phyloP scores from a whole-genome alignment of 192 early-diverging fungal genomes.

The Backusella morwellensis region DNA sequence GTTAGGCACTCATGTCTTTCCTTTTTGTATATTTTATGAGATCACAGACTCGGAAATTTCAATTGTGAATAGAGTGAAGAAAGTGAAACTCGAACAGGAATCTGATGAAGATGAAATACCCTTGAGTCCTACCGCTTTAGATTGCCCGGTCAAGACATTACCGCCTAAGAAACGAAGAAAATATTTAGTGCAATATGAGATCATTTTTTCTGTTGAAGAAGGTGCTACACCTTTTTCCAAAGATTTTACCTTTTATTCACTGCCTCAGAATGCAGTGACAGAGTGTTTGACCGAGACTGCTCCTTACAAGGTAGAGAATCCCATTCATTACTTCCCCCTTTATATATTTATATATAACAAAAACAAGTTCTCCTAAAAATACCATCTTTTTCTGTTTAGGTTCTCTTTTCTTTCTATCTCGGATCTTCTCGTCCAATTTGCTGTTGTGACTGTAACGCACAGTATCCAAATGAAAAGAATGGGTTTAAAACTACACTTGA shows the following conservation, averaged over 20 bases:
- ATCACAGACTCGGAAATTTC: slow-evolving; percentile 19
- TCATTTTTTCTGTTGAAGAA: slow-evolving; percentile 7
- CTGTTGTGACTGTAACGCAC: slow-evolving; percentile 2
- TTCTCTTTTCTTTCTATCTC: slow-evolving; percentile 12
- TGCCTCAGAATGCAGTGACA: slow-evolving; percentile 11
- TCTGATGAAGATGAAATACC: slow-evolving; percentile 8
- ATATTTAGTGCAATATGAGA: slow-evolving; percentile 1
- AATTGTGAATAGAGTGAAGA: slow-evolving; percentile 6
- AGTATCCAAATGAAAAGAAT: neutral
- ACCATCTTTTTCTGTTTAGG: neutral
- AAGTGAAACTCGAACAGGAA: slow-evolving; percentile 6
- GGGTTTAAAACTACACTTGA: neutral
- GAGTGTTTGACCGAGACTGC: slow-evolving; percentile 10
- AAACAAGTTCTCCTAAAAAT: neutral
- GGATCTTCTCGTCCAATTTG: neutral
- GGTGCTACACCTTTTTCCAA: neutral
- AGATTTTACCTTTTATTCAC: neutral
- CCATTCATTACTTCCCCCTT: neutral
- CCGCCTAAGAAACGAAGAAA: slow-evolving; percentile 18
- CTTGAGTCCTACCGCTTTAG: neutral
- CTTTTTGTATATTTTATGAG: slow-evolving; percentile 19
- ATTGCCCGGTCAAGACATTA: neutral
- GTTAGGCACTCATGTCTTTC: neutral
- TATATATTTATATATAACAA: neutral
- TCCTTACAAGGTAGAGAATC: slow-evolving; percentile 6